Evolutionary conservation across 176 grass and related monocot species (phyloP).

Genomic region (Tillandsia leiboldiana): DNA sequence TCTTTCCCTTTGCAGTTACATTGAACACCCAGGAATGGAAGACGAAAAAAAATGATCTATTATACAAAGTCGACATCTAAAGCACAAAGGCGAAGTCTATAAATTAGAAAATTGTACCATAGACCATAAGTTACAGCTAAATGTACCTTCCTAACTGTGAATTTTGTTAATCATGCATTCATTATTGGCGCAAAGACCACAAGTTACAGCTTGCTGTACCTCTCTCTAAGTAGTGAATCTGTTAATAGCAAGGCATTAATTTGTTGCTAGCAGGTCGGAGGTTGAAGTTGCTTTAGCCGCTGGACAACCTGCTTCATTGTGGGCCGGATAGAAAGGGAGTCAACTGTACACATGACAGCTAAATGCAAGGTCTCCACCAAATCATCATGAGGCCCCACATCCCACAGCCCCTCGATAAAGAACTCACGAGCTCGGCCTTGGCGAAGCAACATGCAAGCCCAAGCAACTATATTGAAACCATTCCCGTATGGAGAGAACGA

Average conservation of each 20-base stretch:
- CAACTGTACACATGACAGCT: conserved; percentile 80
- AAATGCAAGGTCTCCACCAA: conserved; percentile 84
- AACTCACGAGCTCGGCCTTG: conserved; percentile 79
- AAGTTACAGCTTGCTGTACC: conserved; percentile 17
- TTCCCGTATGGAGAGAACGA: conserved; percentile 96
- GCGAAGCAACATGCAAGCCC: conserved; percentile 82
- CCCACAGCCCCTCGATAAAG: conserved; percentile 84
- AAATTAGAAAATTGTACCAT: conserved; percentile 42
- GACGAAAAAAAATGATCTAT: conserved; percentile 27
- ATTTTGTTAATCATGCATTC: too few species aligned
- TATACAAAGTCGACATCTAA: conserved; percentile 49
- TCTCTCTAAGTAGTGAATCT: conserved; percentile 23
- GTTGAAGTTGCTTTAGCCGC: conserved; percentile 88
- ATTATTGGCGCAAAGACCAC: conserved; percentile 3
- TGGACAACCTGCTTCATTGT: conserved; percentile 92
- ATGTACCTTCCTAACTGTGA: conserved; percentile 27
- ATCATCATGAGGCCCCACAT: conserved; percentile 72
- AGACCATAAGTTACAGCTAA: conserved; percentile 26
- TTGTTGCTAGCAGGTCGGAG: conserved; percentile 37
- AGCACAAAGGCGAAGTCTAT: conserved; percentile 42
- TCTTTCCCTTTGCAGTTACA: conserved; percentile 49
- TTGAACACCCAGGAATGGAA: conserved; percentile 36
- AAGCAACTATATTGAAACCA: conserved; percentile 96
- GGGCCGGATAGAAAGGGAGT: conserved; percentile 65
- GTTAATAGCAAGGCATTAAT: conserved; percentile 32